Base-by-base conservation (phyloP, 225 moss, liverwort and hornwort genomes). In the Ulota crispa region DNA sequence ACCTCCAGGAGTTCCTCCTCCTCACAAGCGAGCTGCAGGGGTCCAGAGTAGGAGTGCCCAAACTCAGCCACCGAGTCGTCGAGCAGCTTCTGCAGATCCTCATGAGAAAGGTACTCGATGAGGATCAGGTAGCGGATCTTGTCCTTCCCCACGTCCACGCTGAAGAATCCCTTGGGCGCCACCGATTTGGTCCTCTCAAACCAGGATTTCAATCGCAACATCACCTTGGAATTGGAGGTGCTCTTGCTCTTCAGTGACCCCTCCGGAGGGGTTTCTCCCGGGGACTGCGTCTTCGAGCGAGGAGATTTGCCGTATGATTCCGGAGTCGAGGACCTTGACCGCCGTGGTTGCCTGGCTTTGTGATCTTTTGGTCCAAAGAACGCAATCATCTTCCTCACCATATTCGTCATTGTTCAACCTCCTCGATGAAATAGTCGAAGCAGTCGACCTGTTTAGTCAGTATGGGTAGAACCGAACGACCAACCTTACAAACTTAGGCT, bases 51-150 rank as follows among this genome's bases (percentile, higher is more conserved):
- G 2, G 65, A 19, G 23, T 57, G 34, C 43, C 75, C 81, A 2
- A 81, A 81, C 75, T 74, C 81, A 1, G 42, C 67, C 24, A 74
- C 81, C 0, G 81, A 75, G 31, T 67, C 66, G 2, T 81, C 81
- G 45, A 81, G 32, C 27, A 81, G 81, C 67, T 42, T 31, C 43
- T 81, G 75, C 42, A 81, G n/a, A 57, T 34, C 5, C 34, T 45
- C 32, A 3, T 75, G 65, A 12, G 66, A 67, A 10, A 81, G 57
- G 43, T 75, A 75, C 2, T 31, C 42, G 75, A 81, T 68, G 45
- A 75, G 81, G 10, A 81, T 18, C 31, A 32, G 8, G 34, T 81
- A 57, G 7, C 75, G 75, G 1, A 65, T 30, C 81, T 45, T 81
- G n/a, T 57, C 26, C 4, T 39, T 9, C 24, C 81, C 75, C 57